Evolutionary conservation across 148 eudicot species (phyloP).

Genomic region (Fallopia convolvulus): DNA sequence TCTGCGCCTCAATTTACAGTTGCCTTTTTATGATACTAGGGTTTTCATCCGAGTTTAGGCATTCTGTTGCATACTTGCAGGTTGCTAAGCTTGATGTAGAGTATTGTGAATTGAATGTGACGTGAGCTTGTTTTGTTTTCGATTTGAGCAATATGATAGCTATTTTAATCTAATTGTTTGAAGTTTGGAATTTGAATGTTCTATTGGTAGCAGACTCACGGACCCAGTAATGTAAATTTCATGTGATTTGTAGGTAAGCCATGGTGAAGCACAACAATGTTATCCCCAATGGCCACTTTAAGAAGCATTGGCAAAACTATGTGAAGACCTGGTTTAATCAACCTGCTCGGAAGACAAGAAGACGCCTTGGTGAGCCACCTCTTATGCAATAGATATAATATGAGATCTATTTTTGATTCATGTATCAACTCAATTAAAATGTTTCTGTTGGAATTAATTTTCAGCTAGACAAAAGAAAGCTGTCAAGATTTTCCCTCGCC

Average conservation of each 20-base stretch:
- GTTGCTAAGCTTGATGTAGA: not conserved
- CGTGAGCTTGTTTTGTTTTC: not conserved
- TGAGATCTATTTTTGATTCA: not conserved
- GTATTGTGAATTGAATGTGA: not conserved
- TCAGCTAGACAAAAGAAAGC: conserved; percentile 61
- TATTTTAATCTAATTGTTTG: not conserved
- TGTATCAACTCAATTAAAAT: not conserved
- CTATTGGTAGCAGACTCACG: not conserved
- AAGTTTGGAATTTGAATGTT: not conserved
- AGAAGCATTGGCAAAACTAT: conserved; percentile 65
- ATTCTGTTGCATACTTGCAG: not conserved
- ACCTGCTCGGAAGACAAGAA: conserved; percentile 53
- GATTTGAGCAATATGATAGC: not conserved
- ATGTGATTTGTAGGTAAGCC: conserved; percentile 23
- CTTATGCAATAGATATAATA: not conserved
- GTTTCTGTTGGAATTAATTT: conserved; percentile 8
- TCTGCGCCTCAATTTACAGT: not conserved
- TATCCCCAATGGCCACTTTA: conserved; percentile 50
- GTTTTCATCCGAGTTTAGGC: not conserved
- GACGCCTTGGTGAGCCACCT: conserved; percentile 32
- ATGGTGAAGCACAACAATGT: conserved; percentile 59
- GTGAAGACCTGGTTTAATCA: conserved; percentile 61
- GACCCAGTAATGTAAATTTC: not conserved
- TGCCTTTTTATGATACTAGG: not conserved
- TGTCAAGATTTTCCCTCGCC: conserved; percentile 43